phyloP scores from a whole-genome alignment of 2,329 filamentous ascomycete genomes.

The Tympanopsis confertula region DNA sequence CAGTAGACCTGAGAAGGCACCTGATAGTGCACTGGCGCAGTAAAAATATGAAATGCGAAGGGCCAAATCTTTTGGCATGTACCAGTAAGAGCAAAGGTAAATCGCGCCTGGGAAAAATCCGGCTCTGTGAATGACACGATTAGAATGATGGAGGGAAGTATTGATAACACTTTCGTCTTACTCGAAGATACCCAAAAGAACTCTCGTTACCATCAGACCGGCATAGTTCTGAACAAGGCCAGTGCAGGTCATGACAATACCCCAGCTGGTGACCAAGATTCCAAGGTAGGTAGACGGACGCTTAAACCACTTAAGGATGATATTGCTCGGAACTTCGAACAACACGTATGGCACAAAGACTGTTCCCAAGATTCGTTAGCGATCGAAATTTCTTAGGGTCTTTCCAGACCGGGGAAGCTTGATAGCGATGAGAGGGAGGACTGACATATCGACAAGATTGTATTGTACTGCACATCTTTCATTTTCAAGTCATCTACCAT shows the following conservation, averaged over 20 bases:
- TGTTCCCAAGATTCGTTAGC: neutral
- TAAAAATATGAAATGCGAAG: constrained; percentile 21
- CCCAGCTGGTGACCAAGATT: constrained; percentile 20
- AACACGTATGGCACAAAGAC: neutral
- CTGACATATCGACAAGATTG: constrained; percentile 2
- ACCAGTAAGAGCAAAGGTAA: constrained; percentile 19
- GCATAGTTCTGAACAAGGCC: constrained; percentile 23
- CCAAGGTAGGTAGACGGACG: constrained; percentile 30
- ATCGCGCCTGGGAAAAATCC: constrained; percentile 20
- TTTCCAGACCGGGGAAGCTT: no score
- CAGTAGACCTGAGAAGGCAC: constrained; percentile 32
- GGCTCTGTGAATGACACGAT: constrained; percentile 11
- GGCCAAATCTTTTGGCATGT: constrained; percentile 15
- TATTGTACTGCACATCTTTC: constrained; percentile 9
- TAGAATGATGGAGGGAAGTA: neutral
- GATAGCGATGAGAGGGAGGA: no score
- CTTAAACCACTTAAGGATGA: constrained; percentile 23
- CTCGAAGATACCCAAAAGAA: constrained; percentile 26
- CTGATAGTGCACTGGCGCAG: constrained; percentile 20
- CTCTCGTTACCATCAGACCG: constrained; percentile 24
- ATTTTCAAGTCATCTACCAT: constrained; percentile 9
- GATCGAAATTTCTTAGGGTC: constrained; percentile 7
- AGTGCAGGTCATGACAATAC: constrained; percentile 22
- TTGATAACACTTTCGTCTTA: constrained; percentile 5
- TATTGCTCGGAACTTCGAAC: constrained; percentile 24